Evolutionary conservation across 371 early-diverging fungal species (phyloP).

Genomic region (Parasitella parasitica): DNA sequence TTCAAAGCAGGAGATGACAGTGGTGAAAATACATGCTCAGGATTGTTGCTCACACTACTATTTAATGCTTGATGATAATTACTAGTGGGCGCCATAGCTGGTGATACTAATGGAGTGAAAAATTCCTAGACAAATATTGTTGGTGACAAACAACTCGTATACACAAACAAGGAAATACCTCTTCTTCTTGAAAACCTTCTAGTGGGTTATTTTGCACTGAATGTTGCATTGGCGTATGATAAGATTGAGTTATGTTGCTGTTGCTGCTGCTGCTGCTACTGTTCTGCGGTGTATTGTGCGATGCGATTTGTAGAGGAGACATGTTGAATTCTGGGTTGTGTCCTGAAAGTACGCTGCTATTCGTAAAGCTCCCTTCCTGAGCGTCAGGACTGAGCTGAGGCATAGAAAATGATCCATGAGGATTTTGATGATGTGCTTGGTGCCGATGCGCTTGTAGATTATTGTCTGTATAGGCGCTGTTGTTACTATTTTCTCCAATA

Average conservation of each 20-base stretch:
- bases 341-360: slow-evolving; percentile 36
- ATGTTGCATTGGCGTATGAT: slow-evolving; percentile 32
- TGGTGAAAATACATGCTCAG: slow-evolving; percentile 53
- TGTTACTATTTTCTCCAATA: slow-evolving; percentile 7
- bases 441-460: not conserved
- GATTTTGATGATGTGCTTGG: not conserved
- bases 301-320: slow-evolving; percentile 43
- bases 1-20: slow-evolving; percentile 70
- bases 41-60: slow-evolving; percentile 26
- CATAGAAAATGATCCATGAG: slow-evolving; percentile 2
- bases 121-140: slow-evolving; percentile 41
- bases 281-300: slow-evolving; percentile 12
- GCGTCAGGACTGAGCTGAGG: slow-evolving; percentile 45
- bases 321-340: slow-evolving; percentile 45
- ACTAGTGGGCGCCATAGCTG: slow-evolving; percentile 71
- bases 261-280: not conserved
- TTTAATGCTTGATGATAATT: slow-evolving; percentile 34
- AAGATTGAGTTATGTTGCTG: slow-evolving; percentile 1
- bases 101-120: slow-evolving; percentile 71
- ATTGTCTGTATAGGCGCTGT: not conserved
- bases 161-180: slow-evolving; percentile 22
- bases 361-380: slow-evolving; percentile 28
- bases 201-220: not conserved
- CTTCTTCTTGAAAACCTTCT: slow-evolving; percentile 36
- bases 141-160: not conserved